phyloP scores from a whole-genome alignment of 2,329 filamentous ascomycete genomes.

The Sphaerulina vaccinii region DNA sequence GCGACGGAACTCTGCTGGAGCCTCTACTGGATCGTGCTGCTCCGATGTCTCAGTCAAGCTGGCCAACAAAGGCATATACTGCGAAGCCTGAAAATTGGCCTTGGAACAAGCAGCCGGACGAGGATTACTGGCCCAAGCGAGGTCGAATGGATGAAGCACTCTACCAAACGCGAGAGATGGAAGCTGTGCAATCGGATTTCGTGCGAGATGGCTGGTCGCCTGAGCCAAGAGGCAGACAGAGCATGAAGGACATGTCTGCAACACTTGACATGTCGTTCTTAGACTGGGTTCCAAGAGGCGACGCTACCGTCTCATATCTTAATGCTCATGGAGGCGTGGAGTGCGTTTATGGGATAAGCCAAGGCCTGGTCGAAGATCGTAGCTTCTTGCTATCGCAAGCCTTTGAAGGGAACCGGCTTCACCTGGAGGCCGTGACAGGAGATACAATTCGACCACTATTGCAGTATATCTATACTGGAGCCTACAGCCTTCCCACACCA shows the following conservation, averaged over 20 bases:
- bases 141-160: too few species aligned
- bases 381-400: constrained; percentile 42
- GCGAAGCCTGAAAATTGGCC: too few species aligned
- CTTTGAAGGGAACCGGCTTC: constrained; percentile 43
- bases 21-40: too few species aligned
- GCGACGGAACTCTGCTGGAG: too few species aligned
- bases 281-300: constrained; percentile 27
- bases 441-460: constrained; percentile 40
- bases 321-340: constrained; percentile 35
- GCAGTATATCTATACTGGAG: constrained; percentile 44
- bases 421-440: constrained; percentile 40
- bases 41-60: too few species aligned
- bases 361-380: constrained; percentile 35
- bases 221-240: neutral
- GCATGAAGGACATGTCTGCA: neutral
- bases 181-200: neutral
- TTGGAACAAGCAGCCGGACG: too few species aligned
- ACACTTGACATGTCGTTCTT: constrained; percentile 24
- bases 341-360: constrained; percentile 38
- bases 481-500: constrained; percentile 35
- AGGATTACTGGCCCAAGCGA: too few species aligned
- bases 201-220: constrained; percentile 9
- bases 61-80: too few species aligned
- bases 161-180: neutral
- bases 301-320: constrained; percentile 34